These are phyloP conservation scores for Amphichorda felina DNA, from an alignment of 2,329 filamentous ascomycete species.

Conservation along the genomic window DNA sequence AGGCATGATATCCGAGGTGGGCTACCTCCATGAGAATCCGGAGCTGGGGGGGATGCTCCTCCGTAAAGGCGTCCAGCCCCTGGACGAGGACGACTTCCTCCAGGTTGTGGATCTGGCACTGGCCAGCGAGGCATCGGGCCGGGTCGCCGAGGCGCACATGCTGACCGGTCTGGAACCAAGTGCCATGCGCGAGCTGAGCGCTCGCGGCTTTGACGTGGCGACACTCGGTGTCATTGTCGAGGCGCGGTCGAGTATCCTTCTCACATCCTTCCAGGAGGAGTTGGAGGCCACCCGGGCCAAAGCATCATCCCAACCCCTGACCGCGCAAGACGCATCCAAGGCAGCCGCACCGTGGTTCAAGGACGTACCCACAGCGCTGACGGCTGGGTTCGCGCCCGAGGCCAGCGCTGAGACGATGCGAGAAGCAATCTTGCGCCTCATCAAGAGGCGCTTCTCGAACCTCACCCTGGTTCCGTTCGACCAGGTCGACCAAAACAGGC, in stretches of 20 bases:
- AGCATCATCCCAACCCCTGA: constrained; percentile 4
- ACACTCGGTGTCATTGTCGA: background rate
- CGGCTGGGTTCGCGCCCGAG: background rate
- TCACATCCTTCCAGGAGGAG: background rate
- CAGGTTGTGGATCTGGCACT: constrained; percentile 11
- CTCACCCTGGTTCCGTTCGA: constrained; percentile 13
- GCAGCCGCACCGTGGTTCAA: background rate
- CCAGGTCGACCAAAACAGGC: constrained; percentile 11
- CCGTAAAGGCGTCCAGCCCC: constrained; percentile 20
- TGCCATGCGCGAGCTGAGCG: constrained; percentile 5
- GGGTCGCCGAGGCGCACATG: constrained; percentile 10
- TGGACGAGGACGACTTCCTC: constrained; percentile 19
- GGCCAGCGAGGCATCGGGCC: constrained; percentile 5
- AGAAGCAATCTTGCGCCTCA: constrained; percentile 4
- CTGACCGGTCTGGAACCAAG: constrained; percentile 12
- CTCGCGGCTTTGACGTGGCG: background rate
- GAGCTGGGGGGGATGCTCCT: constrained; percentile 20
- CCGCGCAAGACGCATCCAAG: too few relatives aligned
- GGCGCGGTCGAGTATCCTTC: background rate
- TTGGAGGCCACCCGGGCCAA: background rate
- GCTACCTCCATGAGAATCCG: constrained; percentile 20
- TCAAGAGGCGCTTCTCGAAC: constrained; percentile 8
- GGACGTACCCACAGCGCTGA: background rate
- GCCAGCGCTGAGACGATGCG: background rate
- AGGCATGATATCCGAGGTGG: constrained; percentile 22